These are phyloP conservation scores for Galerina marginata DNA, from an alignment of 768 basidiomycete genomes.

Conservation along the genomic window DNA sequence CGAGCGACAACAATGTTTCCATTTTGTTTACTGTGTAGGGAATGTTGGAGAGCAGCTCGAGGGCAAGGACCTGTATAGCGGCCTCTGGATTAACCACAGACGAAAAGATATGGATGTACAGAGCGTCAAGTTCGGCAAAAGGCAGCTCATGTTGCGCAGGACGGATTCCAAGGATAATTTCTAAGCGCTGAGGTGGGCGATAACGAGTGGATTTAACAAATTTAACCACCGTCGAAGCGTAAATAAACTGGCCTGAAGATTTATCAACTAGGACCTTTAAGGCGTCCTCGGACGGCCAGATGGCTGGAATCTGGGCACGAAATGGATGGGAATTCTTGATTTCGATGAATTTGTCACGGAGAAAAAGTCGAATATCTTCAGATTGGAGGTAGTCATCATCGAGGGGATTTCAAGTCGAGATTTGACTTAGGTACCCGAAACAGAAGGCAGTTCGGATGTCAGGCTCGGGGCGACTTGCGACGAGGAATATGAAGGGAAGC, in stretches of 20 bases:
- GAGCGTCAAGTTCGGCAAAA: constrained; percentile 14
- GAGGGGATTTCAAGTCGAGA: neutral
- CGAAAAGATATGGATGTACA: constrained; percentile 8
- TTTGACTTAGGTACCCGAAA: neutral
- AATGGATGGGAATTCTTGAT: constrained; percentile 9
- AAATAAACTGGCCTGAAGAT: constrained; percentile 22
- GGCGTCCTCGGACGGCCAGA: constrained; percentile 3
- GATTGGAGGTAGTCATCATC: constrained; percentile 7
- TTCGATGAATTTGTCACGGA: constrained; percentile 2
- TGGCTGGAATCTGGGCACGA: neutral
- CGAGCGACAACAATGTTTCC: neutral
- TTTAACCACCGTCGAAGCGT: constrained; percentile 13
- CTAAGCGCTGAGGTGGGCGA: constrained; percentile 1
- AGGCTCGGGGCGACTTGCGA: constrained; percentile 13
- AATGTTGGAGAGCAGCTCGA: neutral
- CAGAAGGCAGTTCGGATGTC: constrained; percentile 8
- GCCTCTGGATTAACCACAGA: neutral
- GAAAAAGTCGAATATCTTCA: constrained; percentile 10
- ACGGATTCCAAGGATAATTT: constrained; percentile 4
- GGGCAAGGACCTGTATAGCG: neutral
- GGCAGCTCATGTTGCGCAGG: constrained; percentile 2
- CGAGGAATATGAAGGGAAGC: constrained; percentile 9
- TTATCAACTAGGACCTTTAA: constrained; percentile 5
- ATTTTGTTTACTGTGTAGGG: neutral
- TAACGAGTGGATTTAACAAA: constrained; percentile 3